phyloP scores from a whole-genome alignment of 805 yeast species.

The Naumovozyma baii region DNA sequence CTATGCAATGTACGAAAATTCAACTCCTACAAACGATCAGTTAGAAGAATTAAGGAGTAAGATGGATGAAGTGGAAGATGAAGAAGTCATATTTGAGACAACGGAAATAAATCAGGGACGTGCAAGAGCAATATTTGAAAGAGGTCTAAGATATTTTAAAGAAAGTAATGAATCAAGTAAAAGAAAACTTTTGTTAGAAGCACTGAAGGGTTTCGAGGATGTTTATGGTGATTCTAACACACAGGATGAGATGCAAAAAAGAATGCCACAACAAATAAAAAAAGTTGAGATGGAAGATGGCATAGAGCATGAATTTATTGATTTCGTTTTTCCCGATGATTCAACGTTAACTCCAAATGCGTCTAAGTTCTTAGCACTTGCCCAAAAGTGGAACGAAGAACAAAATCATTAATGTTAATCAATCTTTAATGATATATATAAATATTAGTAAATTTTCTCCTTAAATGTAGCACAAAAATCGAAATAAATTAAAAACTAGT shows the following conservation, averaged over 20 bases:
- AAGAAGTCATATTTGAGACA: constrained; percentile 41
- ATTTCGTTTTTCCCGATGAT: constrained; percentile 62
- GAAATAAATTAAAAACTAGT: neutral
- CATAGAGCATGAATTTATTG: constrained; percentile 44
- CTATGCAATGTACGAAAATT: constrained; percentile 61
- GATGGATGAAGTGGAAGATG: constrained; percentile 5
- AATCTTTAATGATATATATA: neutral
- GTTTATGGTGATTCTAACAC: constrained; percentile 45
- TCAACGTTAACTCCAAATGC: constrained; percentile 14
- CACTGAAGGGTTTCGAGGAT: constrained; percentile 55
- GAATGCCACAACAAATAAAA: constrained; percentile 47
- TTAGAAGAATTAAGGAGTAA: constrained; percentile 12
- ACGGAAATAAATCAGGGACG: constrained; percentile 41
- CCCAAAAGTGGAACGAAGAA: constrained; percentile 39
- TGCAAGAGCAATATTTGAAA: constrained; percentile 47
- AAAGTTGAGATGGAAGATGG: constrained; percentile 29
- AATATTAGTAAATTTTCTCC: neutral
- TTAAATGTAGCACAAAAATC: neutral
- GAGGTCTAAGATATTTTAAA: constrained; percentile 42
- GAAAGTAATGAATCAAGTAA: constrained; percentile 30
- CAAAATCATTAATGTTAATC: no score
- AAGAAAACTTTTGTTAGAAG: constrained; percentile 47
- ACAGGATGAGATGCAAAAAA: constrained; percentile 30
- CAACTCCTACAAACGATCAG: constrained; percentile 44
- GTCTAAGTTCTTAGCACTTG: constrained; percentile 36